Conservation (phyloP, 169 alveolate species). For the Plasmodium billcollinsi region DNA sequence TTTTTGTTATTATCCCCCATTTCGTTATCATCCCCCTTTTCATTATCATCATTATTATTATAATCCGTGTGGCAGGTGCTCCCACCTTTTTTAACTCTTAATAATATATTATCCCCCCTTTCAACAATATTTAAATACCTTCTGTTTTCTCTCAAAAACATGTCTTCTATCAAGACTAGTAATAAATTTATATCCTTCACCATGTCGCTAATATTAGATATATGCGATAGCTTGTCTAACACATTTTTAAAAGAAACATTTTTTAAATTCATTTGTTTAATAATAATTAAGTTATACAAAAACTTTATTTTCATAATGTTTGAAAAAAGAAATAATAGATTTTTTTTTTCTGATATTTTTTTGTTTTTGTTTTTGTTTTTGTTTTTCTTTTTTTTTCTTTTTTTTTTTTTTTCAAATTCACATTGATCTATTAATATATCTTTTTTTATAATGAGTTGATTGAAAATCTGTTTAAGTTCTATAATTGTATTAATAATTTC, state of each 20-base stretch:
- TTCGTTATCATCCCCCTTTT: not conserved
- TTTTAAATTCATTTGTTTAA: conserved; percentile 3
- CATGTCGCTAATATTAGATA: not conserved
- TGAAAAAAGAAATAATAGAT: not conserved
- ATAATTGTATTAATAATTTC: conserved; percentile 4
- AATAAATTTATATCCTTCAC: conserved; percentile 4
- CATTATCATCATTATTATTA: not conserved
- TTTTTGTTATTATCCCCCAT: not conserved
- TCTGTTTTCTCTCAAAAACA: conserved; percentile 1
- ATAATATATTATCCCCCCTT: not conserved
- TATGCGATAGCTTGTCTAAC: conserved; percentile 5
- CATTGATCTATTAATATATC: not conserved
- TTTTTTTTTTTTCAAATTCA: not conserved
- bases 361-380: not conserved
- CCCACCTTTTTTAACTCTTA: too few relatives aligned
- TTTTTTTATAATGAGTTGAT: not conserved
- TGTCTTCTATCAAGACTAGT: not conserved
- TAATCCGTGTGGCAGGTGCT: too few relatives aligned
- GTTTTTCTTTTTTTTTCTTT: not conserved
- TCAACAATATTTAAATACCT: not conserved
- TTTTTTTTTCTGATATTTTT: not conserved
- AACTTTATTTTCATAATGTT: conserved; percentile 26
- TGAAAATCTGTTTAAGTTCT: not conserved
- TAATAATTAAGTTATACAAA: conserved; percentile 33
- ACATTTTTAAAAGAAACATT: not conserved